A percentile compares a stretch with the other conserved stretches of the same genome.
These are phyloP conservation scores for Talaromyces trachyspermus DNA, from an alignment of 495 filamentous ascomycete genomes.

Conservation along the genomic window DNA sequence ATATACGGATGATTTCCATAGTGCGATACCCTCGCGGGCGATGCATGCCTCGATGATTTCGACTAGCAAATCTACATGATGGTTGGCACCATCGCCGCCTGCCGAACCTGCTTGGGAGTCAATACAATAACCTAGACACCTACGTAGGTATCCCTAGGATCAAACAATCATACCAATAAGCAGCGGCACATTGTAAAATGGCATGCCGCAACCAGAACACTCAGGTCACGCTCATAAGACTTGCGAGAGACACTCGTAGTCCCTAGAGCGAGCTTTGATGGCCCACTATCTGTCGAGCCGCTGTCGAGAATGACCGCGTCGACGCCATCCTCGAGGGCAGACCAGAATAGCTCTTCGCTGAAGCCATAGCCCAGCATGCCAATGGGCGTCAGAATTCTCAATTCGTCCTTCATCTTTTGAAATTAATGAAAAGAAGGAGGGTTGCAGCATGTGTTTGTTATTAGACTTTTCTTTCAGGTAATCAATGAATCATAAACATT, in stretches of 20 bases:
- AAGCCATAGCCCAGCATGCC: constrained; percentile 40
- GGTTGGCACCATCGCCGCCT: constrained; percentile 33
- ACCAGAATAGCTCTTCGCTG: constrained; percentile 15
- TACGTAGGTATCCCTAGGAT: background rate
- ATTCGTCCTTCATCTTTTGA: background rate
- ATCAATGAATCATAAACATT: no score
- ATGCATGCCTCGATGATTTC: constrained; percentile 15
- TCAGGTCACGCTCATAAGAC: constrained; percentile 29
- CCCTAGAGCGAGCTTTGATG: constrained; percentile 30
- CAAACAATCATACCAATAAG: constrained; percentile 17
- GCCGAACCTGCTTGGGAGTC: constrained; percentile 31
- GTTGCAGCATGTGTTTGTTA: no score
- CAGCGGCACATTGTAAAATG: constrained; percentile 23
- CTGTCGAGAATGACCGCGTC: constrained; percentile 38
- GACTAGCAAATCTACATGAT: constrained; percentile 29
- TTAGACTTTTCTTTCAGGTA: no score
- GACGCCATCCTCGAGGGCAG: constrained; percentile 14
- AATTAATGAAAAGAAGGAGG: background rate
- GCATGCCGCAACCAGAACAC: constrained; percentile 20
- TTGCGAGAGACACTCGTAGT: constrained; percentile 17
- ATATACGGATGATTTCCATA: constrained; percentile 29
- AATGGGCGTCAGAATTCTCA: constrained; percentile 35
- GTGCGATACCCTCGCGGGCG: constrained; percentile 19
- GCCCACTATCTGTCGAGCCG: constrained; percentile 38
- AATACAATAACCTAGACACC: no score